Evolutionary conservation across 2,329 filamentous ascomycete genomes (phyloP).

Genomic region (Aspergillus fumigatiaffinis): DNA sequence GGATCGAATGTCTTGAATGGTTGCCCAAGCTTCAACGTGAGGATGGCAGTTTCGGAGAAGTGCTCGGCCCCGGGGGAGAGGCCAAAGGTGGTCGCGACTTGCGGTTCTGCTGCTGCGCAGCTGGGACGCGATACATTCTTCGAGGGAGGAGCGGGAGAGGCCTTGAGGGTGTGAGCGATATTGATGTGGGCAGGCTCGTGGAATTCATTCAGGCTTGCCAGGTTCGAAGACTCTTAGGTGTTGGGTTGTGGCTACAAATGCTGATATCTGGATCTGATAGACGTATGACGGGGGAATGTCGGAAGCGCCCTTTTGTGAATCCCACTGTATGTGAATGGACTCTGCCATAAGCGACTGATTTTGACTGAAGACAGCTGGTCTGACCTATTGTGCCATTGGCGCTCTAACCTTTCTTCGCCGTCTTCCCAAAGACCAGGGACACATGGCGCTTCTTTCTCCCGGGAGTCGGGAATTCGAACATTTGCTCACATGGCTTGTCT

Average conservation of each 20-base stretch:
- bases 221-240: conserved; percentile 31
- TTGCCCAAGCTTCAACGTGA: conserved; percentile 68
- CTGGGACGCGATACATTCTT: conserved; percentile 77
- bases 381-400: conserved; percentile 82
- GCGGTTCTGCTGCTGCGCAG: conserved; percentile 81
- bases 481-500: conserved; percentile 55
- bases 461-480: conserved; percentile 30
- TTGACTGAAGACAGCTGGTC: conserved; percentile 60
- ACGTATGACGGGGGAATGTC: conserved; percentile 82
- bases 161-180: conserved; percentile 61
- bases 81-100: conserved; percentile 80
- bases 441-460: conserved; percentile 22
- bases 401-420: conserved; percentile 72
- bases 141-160: conserved; percentile 57
- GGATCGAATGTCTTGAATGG: conserved; percentile 68
- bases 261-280: conserved; percentile 41
- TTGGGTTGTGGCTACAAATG: conserved; percentile 11
- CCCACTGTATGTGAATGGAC: conserved; percentile 60
- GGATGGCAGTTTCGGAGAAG: conserved; percentile 90
- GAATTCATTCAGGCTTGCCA: conserved; percentile 66
- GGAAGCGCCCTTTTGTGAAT: conserved; percentile 73
- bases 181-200: conserved; percentile 68
- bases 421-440: conserved; percentile 40
- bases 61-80: conserved; percentile 56
- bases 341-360: conserved; percentile 4